These are phyloP conservation scores for Starmerella riodocensis DNA, from an alignment of 805 yeast species.

Conservation along the genomic window DNA sequence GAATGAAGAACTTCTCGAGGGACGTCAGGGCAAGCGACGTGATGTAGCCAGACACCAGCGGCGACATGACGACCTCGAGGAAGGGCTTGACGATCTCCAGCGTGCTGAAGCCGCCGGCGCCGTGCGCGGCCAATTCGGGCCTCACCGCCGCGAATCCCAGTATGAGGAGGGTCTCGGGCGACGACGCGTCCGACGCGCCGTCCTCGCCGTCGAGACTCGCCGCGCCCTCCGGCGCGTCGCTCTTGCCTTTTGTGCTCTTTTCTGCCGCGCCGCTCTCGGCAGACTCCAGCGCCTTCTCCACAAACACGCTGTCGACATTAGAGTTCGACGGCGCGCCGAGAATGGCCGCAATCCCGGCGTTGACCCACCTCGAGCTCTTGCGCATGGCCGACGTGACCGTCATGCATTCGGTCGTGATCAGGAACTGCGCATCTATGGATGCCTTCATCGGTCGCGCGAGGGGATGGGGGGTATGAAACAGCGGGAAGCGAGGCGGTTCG, in stretches of 20 bases:
- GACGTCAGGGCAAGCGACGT: constrained; percentile 72
- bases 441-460: no score
- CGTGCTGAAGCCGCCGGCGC: constrained; percentile 48
- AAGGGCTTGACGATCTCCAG: constrained; percentile 76
- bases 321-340: constrained; percentile 43
- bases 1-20: constrained; percentile 56
- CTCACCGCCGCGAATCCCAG: constrained; percentile 71
- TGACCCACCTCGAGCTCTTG: constrained; percentile 62
- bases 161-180: constrained; percentile 46
- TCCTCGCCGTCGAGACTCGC: not conserved
- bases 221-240: not conserved
- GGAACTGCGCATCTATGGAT: constrained; percentile 32
- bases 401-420: constrained; percentile 80
- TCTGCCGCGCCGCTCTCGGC: constrained; percentile 8
- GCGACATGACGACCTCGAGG: constrained; percentile 65
- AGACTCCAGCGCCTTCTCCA: constrained; percentile 29
- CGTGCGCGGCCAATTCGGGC: constrained; percentile 44
- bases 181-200: not conserved
- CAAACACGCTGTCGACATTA: not conserved
- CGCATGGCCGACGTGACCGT: constrained; percentile 80
- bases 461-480: no score
- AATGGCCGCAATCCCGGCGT: constrained; percentile 73
- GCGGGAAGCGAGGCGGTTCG: no score
- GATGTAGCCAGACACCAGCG: constrained; percentile 72
- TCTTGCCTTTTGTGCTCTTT: not conserved